These are phyloP conservation scores for Candida ortonii DNA, from an alignment of 805 yeast species.

Conservation along the genomic window DNA sequence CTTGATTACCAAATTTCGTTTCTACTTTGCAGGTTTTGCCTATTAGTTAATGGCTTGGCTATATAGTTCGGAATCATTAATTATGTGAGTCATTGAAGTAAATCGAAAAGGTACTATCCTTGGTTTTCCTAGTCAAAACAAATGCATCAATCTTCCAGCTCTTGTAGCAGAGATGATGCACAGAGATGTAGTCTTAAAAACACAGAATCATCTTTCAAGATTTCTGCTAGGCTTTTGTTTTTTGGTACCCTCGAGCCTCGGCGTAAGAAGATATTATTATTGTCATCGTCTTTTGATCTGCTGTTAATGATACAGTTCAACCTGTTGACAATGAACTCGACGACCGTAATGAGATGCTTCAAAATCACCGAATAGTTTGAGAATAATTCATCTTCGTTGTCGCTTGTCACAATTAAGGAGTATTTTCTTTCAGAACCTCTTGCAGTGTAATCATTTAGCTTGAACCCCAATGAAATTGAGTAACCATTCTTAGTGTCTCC, in stretches of 20 bases:
- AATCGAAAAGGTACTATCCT: not conserved
- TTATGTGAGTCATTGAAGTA: too few species aligned
- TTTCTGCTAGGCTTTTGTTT: conserved; percentile 53
- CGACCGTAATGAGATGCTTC: conserved; percentile 39
- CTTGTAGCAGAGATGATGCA: conserved; percentile 51
- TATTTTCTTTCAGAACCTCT: conserved; percentile 74
- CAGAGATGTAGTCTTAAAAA: conserved; percentile 62
- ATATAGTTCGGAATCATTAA: too few species aligned
- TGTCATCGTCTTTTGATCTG: conserved; percentile 27
- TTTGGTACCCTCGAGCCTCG: conserved; percentile 49
- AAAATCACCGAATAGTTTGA: conserved; percentile 52
- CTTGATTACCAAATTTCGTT: too few species aligned
- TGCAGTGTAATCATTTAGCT: conserved; percentile 60
- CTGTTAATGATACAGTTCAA: conserved; percentile 17
- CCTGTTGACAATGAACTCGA: conserved; percentile 36
- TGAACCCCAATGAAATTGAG: conserved; percentile 58
- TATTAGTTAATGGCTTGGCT: not conserved
- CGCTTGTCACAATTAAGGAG: conserved; percentile 55
- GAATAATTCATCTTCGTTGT: conserved; percentile 50
- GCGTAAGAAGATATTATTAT: conserved; percentile 54
- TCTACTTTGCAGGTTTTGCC: too few species aligned
- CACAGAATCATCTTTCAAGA: conserved; percentile 51
- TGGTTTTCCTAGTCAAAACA: not conserved
- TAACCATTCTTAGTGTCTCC: conserved; percentile 63
- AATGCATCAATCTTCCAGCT: conserved; percentile 9